Base-by-base conservation (phyloP, 805 yeast genomes). In the Teunomyces barrocoloradensis region DNA sequence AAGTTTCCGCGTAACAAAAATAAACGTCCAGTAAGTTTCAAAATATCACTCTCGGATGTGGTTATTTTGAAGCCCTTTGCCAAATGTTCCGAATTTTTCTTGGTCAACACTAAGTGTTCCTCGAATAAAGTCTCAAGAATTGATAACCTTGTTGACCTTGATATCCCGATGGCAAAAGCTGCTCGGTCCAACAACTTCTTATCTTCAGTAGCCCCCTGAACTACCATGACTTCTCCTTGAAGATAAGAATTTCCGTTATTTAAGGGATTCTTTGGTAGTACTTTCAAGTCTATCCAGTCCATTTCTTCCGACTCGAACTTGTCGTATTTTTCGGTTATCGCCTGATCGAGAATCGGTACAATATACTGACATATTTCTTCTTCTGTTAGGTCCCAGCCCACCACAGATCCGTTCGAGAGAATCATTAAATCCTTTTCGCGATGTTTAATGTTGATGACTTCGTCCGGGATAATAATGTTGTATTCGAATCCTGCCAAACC, bases 81-180 rank as follows among this genome's bases (percentile, higher is more conserved):
- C 45, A 90, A 67, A 38, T 74, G 70, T 48, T 84, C 85, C 2
- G 94, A 84, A 39, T 87, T 80, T 27, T 69, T 69, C 55, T 83
- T 79, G 1, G 95, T 84, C 44, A 79, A 62, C 30, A 63, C 66
- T n/a, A 88, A 78, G 56, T 85, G 87, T 23, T 76, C 68, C 54
- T 90, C 97, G 36, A 89, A 69, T 3, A 84, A 74, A 21, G 77
- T 73, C 63, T 91, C 97, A 33, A 91, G 64, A 1, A 89, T 82
- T 0, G 96, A 90, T 38, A 91, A 71, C 59, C 94, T 79, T 0
- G 97, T 90, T 2, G 96, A 87, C 55, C 97, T 69, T 0, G 96
- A 85, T 28, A 91, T 69, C 0, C 97, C 97, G 45, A 88, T 84
- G 1, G 96, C 85, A 64, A 90, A 90, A 0, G 97, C 96, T 7